Evolutionary conservation across 768 basidiomycete genomes (phyloP).

Genomic region (Chiua virens): DNA sequence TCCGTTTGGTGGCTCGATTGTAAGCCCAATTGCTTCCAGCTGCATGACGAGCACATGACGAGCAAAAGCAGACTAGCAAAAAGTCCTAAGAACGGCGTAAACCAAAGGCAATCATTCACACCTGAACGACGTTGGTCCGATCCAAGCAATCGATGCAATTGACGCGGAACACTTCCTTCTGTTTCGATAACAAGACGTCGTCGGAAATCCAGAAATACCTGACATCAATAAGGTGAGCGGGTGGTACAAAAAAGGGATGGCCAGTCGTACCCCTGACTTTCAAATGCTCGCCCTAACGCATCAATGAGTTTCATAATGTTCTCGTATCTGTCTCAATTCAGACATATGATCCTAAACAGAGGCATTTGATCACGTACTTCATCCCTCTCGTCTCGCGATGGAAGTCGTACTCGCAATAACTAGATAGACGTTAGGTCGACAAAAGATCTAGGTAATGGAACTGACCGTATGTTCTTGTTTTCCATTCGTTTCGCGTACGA

Average conservation of each 20-base stretch:
- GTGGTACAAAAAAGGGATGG: background rate
- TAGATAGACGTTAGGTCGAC: slow-evolving; percentile 25
- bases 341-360: background rate
- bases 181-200: slow-evolving; percentile 66
- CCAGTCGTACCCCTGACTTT: slow-evolving; percentile 67
- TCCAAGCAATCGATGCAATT: slow-evolving; percentile 98
- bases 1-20: slow-evolving; percentile 51
- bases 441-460: background rate
- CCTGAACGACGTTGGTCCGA: slow-evolving; percentile 93
- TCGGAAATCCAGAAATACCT: slow-evolving; percentile 86
- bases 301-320: slow-evolving; percentile 80
- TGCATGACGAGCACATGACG: slow-evolving; percentile 77
- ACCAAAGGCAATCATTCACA: slow-evolving; percentile 25
- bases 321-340: slow-evolving; percentile 62
- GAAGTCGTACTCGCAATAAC: slow-evolving; percentile 88
- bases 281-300: slow-evolving; percentile 71
- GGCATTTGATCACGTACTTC: slow-evolving; percentile 57
- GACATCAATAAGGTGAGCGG: slow-evolving; percentile 1
- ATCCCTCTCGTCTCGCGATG: slow-evolving; percentile 93
- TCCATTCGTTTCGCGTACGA: slow-evolving; percentile 61
- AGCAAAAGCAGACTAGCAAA: slow-evolving; percentile 81
- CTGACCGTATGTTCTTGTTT: slow-evolving; percentile 58
- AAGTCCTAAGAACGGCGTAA: slow-evolving; percentile 5
- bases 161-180: slow-evolving; percentile 84
- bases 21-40: slow-evolving; percentile 69